phyloP scores from a whole-genome alignment of 2,329 filamentous ascomycete species.

The Sporothrix inflata region DNA sequence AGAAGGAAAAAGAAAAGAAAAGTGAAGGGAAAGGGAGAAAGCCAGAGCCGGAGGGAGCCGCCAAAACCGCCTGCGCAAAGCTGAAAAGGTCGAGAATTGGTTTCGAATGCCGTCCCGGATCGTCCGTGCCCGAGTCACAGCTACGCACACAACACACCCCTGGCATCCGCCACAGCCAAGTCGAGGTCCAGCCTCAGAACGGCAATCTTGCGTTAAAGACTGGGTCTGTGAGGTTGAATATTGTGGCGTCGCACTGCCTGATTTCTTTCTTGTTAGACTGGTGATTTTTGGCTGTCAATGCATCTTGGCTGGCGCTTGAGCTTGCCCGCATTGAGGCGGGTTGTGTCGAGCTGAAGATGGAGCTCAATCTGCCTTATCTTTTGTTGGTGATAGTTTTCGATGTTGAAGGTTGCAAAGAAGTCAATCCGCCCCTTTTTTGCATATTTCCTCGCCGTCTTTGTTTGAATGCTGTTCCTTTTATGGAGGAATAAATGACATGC shows the following conservation, averaged over 20 bases:
- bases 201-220: background rate
- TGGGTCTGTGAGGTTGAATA: background rate
- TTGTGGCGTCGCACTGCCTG: background rate
- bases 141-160: background rate
- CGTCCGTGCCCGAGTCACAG: background rate
- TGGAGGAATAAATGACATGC: background rate
- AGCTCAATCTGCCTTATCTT: background rate
- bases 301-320: background rate
- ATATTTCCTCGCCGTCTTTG: background rate
- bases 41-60: background rate
- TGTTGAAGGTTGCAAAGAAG: no score
- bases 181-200: background rate
- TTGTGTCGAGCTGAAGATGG: background rate
- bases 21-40: background rate
- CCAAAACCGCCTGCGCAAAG: background rate
- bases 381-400: background rate
- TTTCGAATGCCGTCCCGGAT: slow-evolving; percentile 4
- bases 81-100: background rate
- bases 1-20: background rate
- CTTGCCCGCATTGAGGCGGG: background rate
- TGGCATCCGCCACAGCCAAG: background rate
- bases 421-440: background rate
- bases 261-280: background rate
- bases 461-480: background rate
- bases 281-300: background rate